Percentiles rank a stretch among this genome's conserved stretches.
Conservation (phyloP, 2,329 filamentous ascomycete species). For the Hypocreales sp. region DNA sequence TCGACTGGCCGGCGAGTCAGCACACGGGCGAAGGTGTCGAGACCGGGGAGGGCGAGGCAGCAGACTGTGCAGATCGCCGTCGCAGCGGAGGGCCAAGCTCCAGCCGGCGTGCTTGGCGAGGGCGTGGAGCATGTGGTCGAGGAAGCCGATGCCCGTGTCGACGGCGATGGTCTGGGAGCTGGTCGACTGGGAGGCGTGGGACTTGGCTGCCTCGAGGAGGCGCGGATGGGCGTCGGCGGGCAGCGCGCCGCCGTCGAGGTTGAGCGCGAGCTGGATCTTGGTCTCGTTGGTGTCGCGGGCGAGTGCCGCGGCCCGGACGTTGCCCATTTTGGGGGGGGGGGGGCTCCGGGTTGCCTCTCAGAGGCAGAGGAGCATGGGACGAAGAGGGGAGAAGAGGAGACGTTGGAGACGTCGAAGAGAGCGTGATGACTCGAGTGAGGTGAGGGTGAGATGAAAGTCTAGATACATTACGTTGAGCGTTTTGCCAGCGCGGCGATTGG, state of each 20-base stretch:
- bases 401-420: too few relatives aligned
- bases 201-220: constrained; percentile 33
- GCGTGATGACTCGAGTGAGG: too few relatives aligned
- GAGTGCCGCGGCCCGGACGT: constrained; percentile 54
- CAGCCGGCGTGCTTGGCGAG: constrained; percentile 91
- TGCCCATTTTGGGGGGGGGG: constrained; percentile 10
- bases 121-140: constrained; percentile 98
- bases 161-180: constrained; percentile 75
- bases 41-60: constrained; percentile 7
- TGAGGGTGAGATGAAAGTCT: too few relatives aligned
- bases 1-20: constrained; percentile 47
- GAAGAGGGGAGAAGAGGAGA: too few relatives aligned
- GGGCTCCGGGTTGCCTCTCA: too few relatives aligned
- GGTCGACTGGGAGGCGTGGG: constrained; percentile 73
- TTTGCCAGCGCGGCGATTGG: too few relatives aligned
- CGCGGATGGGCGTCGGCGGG: constrained; percentile 46
- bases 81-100: constrained; percentile 70
- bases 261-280: constrained; percentile 84
- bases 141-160: constrained; percentile 88
- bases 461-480: too few relatives aligned
- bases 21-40: neutral
- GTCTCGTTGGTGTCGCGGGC: constrained; percentile 95
- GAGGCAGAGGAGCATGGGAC: too few relatives aligned
- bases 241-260: constrained; percentile 78
- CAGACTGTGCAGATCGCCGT: constrained; percentile 82